phyloP scores from a whole-genome alignment of 768 basidiomycete genomes.

The Tremella mesenterica region DNA sequence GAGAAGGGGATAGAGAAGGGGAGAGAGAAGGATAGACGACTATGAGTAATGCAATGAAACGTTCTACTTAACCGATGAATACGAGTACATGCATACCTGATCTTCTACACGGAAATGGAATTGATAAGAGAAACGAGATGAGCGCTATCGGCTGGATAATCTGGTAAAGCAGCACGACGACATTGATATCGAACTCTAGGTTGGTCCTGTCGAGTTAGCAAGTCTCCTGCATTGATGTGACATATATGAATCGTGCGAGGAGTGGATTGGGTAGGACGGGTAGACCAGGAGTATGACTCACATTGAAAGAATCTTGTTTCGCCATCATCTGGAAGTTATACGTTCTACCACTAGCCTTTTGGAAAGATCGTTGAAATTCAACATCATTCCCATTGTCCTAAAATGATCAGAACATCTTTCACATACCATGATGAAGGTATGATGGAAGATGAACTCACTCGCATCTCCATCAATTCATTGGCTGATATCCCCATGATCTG shows the following conservation, averaged over 20 bases:
- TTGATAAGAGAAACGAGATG: conserved; percentile 56
- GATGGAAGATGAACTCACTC: conserved; percentile 47
- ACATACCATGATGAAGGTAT: not conserved
- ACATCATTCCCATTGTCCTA: conserved; percentile 56
- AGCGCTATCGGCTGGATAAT: conserved; percentile 61
- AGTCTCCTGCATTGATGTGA: too few relatives aligned
- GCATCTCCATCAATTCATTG: conserved; percentile 66
- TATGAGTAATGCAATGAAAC: too few relatives aligned
- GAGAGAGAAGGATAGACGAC: too few relatives aligned
- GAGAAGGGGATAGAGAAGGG: too few relatives aligned
- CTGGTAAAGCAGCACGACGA: conserved; percentile 55
- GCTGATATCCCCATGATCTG: conserved; percentile 68
- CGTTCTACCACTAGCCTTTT: conserved; percentile 58
- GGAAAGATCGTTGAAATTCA: conserved; percentile 55
- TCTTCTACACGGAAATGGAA: too few relatives aligned
- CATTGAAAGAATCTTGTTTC: conserved; percentile 64
- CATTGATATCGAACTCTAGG: conserved; percentile 76
- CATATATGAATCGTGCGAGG: too few relatives aligned
- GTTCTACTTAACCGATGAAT: too few relatives aligned
- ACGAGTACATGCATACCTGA: too few relatives aligned
- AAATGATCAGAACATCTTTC: conserved; percentile 1
- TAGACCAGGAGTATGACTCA: conserved; percentile 45
- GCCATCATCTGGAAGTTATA: conserved; percentile 81
- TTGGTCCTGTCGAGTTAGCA: conserved; percentile 66
- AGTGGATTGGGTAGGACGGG: not conserved